Evolutionary conservation across 2,329 filamentous ascomycete species (phyloP).

Genomic region (Penicillium sp.): DNA sequence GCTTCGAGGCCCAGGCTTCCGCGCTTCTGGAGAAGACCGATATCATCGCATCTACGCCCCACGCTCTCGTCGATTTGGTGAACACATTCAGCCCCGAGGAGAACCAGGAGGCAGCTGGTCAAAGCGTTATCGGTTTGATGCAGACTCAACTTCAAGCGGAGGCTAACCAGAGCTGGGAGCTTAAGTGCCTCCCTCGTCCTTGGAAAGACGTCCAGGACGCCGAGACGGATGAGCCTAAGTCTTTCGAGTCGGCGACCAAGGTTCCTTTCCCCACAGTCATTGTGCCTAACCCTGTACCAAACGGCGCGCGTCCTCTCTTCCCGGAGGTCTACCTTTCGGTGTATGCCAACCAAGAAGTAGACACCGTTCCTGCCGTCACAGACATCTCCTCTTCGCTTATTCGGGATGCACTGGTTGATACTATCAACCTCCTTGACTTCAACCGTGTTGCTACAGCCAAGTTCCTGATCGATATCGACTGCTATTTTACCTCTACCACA

Average conservation of each 20-base stretch:
- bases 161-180: conserved; percentile 70
- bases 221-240: conserved; percentile 54
- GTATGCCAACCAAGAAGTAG: conserved; percentile 80
- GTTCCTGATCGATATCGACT: conserved; percentile 90
- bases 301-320: conserved; percentile 75
- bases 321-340: conserved; percentile 94
- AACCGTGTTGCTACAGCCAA: conserved; percentile 86
- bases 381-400: conserved; percentile 79
- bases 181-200: conserved; percentile 62
- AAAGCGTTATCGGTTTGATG: conserved; percentile 75
- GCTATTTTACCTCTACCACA: conserved; percentile 84
- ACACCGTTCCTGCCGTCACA: conserved; percentile 77
- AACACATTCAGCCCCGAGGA: conserved; percentile 72
- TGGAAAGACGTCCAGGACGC: conserved; percentile 47
- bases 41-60: conserved; percentile 85
- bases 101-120: conserved; percentile 61
- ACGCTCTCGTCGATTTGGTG: conserved; percentile 79
- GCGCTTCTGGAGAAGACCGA: conserved; percentile 90
- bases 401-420: conserved; percentile 83
- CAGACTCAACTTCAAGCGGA: conserved; percentile 84
- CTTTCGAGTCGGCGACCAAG: conserved; percentile 62
- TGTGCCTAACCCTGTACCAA: conserved; percentile 72
- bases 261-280: conserved; percentile 74
- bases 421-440: conserved; percentile 90
- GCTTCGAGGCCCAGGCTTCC: conserved; percentile 70